Conservation (phyloP, 495 filamentous ascomycete species). For the Penicillium antarcticum region DNA sequence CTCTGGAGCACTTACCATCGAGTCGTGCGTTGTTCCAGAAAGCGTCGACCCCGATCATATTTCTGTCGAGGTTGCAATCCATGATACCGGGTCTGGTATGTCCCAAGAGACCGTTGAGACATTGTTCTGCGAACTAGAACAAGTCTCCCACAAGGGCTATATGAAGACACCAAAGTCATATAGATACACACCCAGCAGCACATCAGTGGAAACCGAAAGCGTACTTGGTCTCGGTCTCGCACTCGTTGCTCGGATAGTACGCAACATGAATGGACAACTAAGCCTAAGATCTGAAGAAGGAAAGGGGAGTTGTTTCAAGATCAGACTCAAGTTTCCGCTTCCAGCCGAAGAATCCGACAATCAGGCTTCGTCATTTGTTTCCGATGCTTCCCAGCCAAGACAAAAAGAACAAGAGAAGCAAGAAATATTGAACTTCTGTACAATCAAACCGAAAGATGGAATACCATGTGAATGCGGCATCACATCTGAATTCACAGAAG, state of each 20-base stretch:
- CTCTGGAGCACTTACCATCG: constrained; percentile 63
- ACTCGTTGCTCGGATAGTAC: constrained; percentile 74
- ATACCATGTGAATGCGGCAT: constrained; percentile 16
- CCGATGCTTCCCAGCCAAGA: too few species aligned
- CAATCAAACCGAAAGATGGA: background rate
- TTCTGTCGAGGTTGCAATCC: constrained; percentile 68
- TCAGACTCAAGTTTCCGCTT: constrained; percentile 29
- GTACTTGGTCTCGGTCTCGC: constrained; percentile 79
- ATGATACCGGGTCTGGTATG: constrained; percentile 83
- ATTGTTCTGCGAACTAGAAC: constrained; percentile 81
- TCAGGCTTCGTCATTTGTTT: too few species aligned
- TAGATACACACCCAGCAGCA: constrained; percentile 8
- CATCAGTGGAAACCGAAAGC: constrained; percentile 21
- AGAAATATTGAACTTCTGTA: background rate
- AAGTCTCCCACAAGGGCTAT: constrained; percentile 64
- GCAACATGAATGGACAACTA: constrained; percentile 85
- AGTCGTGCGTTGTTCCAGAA: constrained; percentile 52
- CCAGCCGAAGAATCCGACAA: constrained; percentile 4
- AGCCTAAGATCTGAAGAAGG: constrained; percentile 80
- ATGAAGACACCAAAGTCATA: constrained; percentile 31
- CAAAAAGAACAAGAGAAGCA: background rate
- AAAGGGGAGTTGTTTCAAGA: constrained; percentile 72
- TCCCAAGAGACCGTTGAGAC: constrained; percentile 66
- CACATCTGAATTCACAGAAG: constrained; percentile 5
- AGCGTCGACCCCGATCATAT: constrained; percentile 38